Evolutionary conservation across 2,329 filamentous ascomycete species (phyloP).

Genomic region (Aspergillus fijiensis): DNA sequence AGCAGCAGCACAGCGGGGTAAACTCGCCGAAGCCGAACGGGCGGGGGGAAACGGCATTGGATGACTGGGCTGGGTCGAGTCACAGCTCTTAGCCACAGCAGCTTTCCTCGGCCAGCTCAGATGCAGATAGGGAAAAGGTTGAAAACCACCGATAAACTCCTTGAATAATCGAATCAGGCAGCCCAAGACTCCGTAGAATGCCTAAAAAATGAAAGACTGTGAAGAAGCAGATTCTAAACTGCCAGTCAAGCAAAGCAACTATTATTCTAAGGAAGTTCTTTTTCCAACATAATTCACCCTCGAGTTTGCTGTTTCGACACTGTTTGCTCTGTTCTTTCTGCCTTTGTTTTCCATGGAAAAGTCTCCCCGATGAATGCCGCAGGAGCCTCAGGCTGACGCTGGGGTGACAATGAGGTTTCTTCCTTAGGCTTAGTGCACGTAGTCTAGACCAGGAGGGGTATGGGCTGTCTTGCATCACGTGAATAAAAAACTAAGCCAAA

Average conservation of each 20-base stretch:
- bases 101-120: conserved; percentile 11
- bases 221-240: background rate
- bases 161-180: conserved; percentile 10
- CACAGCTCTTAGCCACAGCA: background rate
- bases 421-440: background rate
- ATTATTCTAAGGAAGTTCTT: background rate
- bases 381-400: background rate
- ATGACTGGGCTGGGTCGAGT: conserved; percentile 20
- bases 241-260: background rate
- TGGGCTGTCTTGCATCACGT: background rate
- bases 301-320: background rate
- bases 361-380: conserved; percentile 2
- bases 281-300: background rate
- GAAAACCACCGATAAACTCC: conserved; percentile 5
- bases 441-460: background rate
- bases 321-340: background rate
- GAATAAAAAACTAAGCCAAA: background rate
- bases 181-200: background rate
- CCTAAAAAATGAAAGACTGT: background rate
- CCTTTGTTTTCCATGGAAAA: conserved; percentile 1
- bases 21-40: conserved; percentile 21
- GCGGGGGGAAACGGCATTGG: conserved; percentile 31
- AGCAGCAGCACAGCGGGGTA: conserved; percentile 26
- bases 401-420: background rate
- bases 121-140: conserved; percentile 17